These are phyloP conservation scores for Amphibolis antarctica DNA, from an alignment of 106 monocot genomes.

Conservation along the genomic window DNA sequence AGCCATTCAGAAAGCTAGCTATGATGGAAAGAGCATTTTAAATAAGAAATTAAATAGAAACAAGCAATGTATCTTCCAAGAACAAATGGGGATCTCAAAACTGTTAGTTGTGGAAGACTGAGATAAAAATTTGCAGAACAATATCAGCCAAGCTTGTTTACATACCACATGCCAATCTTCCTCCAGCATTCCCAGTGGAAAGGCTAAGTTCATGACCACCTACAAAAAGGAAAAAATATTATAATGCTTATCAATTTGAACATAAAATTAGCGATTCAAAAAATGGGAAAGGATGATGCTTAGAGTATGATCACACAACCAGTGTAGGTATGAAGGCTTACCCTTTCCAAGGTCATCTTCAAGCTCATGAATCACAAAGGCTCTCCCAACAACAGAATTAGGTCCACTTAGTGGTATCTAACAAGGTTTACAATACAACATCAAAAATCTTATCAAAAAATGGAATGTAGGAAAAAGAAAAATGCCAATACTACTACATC, in stretches of 20 bases:
- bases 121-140: neutral
- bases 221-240: conserved; percentile 4
- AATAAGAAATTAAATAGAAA: too few relatives aligned
- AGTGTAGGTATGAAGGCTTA: conserved; percentile 5
- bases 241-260: neutral
- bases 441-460: neutral
- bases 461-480: too few relatives aligned
- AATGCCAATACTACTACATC: neutral
- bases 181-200: conserved; percentile 85
- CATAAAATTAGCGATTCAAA: too few relatives aligned
- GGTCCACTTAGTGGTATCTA: conserved; percentile 70
- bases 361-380: conserved; percentile 85
- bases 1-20: too few relatives aligned
- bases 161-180: conserved; percentile 91
- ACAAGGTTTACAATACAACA: neutral
- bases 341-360: conserved; percentile 91
- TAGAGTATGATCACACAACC: neutral
- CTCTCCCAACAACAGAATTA: conserved; percentile 81
- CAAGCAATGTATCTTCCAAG: too few relatives aligned
- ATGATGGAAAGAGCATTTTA: too few relatives aligned
- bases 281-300: too few relatives aligned
- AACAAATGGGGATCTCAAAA: too few relatives aligned
- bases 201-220: conserved; percentile 93
- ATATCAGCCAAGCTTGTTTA: neutral
- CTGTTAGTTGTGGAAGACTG: neutral